phyloP scores from a whole-genome alignment of 495 filamentous ascomycete genomes.

The Aspergillus bridgeri region DNA sequence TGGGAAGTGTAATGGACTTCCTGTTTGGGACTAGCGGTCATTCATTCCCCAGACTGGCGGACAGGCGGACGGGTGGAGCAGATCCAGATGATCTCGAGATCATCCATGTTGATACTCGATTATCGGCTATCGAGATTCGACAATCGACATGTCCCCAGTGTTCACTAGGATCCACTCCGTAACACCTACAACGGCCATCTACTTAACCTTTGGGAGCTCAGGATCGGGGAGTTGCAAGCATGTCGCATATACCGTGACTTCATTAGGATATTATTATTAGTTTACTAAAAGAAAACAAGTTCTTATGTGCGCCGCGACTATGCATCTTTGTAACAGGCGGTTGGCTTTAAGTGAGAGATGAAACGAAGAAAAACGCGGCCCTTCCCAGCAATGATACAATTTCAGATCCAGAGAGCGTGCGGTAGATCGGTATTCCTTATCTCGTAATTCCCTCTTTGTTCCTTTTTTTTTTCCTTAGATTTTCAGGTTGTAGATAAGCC shows the following conservation, averaged over 20 bases:
- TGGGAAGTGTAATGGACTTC: constrained; percentile 22
- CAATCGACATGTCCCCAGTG: background rate
- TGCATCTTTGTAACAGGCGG: constrained; percentile 18
- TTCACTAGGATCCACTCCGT: background rate
- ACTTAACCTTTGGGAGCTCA: background rate
- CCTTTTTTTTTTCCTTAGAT: background rate
- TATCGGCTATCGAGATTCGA: background rate
- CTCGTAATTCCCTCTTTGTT: constrained; percentile 7
- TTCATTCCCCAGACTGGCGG: background rate
- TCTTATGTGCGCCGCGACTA: constrained; percentile 27
- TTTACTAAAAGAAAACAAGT: constrained; percentile 10
- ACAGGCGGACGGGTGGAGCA: too few species aligned
- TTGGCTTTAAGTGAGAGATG: constrained; percentile 9
- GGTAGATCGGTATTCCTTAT: constrained; percentile 33
- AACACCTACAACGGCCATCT: background rate
- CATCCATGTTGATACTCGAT: background rate
- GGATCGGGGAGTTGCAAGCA: background rate
- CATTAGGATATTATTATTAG: constrained; percentile 24
- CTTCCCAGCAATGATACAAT: constrained; percentile 18
- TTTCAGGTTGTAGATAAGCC: background rate
- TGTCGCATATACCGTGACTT: constrained; percentile 20
- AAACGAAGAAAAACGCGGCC: constrained; percentile 16
- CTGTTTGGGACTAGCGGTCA: background rate
- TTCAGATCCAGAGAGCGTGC: constrained; percentile 12
- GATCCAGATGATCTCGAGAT: too few species aligned